Evolutionary conservation across 2,329 filamentous ascomycete species (phyloP).

Genomic region (Neophaeococcomyces aloes): DNA sequence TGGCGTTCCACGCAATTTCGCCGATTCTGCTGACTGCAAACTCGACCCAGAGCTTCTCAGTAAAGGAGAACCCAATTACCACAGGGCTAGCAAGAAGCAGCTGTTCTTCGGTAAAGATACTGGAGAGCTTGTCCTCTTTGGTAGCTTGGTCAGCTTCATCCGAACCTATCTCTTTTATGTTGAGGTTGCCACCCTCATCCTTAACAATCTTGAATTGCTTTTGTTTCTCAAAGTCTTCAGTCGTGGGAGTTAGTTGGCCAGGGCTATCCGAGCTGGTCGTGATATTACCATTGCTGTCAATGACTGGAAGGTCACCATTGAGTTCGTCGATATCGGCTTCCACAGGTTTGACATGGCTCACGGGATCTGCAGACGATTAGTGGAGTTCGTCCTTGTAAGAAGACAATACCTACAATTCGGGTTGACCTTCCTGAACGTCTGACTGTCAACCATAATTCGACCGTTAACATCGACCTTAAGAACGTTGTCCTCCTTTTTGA

Average conservation of each 20-base stretch:
- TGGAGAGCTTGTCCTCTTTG: constrained; percentile 44
- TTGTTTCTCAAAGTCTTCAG: constrained; percentile 29
- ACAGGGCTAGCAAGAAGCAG: constrained; percentile 74
- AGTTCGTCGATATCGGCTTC: constrained; percentile 1
- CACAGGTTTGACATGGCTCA: constrained; percentile 51
- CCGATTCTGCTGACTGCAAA: constrained; percentile 66
- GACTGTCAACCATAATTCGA: constrained; percentile 77
- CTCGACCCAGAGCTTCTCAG: constrained; percentile 83
- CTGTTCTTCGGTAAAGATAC: constrained; percentile 68
- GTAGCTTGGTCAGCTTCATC: constrained; percentile 47
- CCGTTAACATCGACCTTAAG: constrained; percentile 78
- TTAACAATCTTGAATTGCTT: constrained; percentile 46
- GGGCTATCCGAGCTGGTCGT: constrained; percentile 11
- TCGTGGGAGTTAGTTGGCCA: constrained; percentile 22
- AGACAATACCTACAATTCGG: constrained; percentile 54
- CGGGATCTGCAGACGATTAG: constrained; percentile 28
- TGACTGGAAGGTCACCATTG: constrained; percentile 6
- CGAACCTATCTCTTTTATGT: constrained; percentile 45
- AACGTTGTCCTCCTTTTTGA: constrained; percentile 65
- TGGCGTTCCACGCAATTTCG: constrained; percentile 75
- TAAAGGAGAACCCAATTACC: constrained; percentile 76
- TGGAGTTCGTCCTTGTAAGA: no score
- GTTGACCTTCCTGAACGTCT: constrained; percentile 71
- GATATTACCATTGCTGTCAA: constrained; percentile 25
- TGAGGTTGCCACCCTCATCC: constrained; percentile 42